Conservation (phyloP, 1,139 yeast genomes). For the Yamadazyma triangularis region DNA sequence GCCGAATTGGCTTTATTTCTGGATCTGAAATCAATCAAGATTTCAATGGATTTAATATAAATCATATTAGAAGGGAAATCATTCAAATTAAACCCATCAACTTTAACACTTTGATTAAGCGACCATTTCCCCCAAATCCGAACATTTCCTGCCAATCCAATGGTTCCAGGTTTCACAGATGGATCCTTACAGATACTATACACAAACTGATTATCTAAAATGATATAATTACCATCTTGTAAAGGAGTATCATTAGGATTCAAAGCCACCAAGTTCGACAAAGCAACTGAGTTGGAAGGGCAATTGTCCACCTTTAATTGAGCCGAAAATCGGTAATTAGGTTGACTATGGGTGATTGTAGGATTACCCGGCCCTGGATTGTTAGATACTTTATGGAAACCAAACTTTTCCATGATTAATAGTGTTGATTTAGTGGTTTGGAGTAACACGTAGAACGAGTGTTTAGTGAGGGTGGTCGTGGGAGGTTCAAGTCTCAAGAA, state of each 20-base stretch:
- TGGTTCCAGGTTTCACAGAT: conserved; percentile 56
- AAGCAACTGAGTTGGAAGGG: conserved; percentile 63
- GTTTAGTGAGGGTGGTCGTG: too few relatives aligned
- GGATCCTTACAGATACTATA: conserved; percentile 62
- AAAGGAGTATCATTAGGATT: conserved; percentile 66
- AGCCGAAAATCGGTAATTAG: conserved; percentile 20
- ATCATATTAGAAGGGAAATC: conserved; percentile 45
- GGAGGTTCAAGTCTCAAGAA: too few relatives aligned
- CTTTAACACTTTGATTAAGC: conserved; percentile 62
- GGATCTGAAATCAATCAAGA: conserved; percentile 77
- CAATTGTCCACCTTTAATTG: conserved; percentile 49
- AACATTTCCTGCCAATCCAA: conserved; percentile 85
- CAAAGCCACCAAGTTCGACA: conserved; percentile 73
- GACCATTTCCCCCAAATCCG: conserved; percentile 94
- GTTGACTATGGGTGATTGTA: conserved; percentile 32
- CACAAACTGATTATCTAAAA: conserved; percentile 73
- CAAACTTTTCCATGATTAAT: conserved; percentile 38
- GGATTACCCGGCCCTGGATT: conserved; percentile 37
- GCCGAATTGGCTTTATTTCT: conserved; percentile 58
- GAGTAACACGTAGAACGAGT: too few relatives aligned
- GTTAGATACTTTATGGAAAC: conserved; percentile 43
- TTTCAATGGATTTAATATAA: conserved; percentile 73
- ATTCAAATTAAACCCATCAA: conserved; percentile 40
- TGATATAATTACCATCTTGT: conserved; percentile 49
- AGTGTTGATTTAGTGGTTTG: too few relatives aligned